phyloP scores from a whole-genome alignment of 257 asterid genomes.

The Sherardia arvensis region DNA sequence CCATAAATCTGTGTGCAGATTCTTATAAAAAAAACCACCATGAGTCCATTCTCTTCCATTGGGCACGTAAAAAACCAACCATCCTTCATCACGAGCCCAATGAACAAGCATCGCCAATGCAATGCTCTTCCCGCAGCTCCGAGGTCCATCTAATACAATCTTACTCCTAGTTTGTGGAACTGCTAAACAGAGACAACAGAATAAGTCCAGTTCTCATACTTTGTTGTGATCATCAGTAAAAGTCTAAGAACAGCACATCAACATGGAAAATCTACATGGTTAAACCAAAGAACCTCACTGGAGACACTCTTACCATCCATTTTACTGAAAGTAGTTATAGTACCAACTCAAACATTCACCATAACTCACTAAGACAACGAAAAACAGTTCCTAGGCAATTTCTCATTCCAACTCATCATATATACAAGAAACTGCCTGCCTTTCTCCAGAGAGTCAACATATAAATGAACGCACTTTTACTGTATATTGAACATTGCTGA shows the following conservation, averaged over 20 bases:
- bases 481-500: neutral
- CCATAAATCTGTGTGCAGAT: conserved; percentile 66
- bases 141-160: conserved; percentile 74
- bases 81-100: conserved; percentile 98
- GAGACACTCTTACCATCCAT: neutral
- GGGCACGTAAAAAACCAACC: conserved; percentile 93
- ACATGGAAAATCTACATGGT: neutral
- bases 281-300: neutral
- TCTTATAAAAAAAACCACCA: conserved; percentile 79
- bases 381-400: neutral
- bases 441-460: neutral
- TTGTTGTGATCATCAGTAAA: neutral
- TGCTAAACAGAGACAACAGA: conserved; percentile 24
- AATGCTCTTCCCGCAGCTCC: conserved; percentile 88
- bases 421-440: neutral
- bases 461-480: neutral
- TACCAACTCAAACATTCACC: neutral
- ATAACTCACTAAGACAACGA: neutral
- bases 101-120: conserved; percentile 90
- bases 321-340: too few relatives aligned
- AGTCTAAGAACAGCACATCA: neutral
- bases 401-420: neutral
- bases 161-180: conserved; percentile 66
- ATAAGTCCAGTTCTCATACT: conserved; percentile 5
- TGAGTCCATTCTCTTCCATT: conserved; percentile 87